Evolutionary conservation across 257 asterid species (phyloP).

Genomic region (Gentiana macrophylla): DNA sequence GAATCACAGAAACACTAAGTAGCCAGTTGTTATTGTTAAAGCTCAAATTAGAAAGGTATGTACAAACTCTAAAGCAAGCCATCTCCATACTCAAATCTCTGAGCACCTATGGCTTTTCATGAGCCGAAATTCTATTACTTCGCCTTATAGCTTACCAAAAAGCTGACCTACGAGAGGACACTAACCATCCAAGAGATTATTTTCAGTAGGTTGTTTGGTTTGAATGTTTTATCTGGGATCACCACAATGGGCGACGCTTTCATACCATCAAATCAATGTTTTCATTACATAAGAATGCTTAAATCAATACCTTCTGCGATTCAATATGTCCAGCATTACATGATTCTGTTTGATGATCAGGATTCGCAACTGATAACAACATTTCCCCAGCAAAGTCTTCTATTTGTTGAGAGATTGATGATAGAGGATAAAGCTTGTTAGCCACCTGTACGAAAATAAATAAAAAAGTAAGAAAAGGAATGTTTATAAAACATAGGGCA

Average conservation of each 20-base stretch:
- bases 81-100: no score
- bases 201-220: not conserved
- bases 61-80: no score
- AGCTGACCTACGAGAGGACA: no score
- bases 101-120: no score
- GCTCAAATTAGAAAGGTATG: no score
- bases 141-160: no score
- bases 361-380: constrained; percentile 57
- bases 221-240: no score
- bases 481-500: not conserved
- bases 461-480: constrained; percentile 1
- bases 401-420: constrained; percentile 65
- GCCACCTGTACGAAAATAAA: constrained; percentile 55
- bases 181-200: no score
- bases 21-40: no score
- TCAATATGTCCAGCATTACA: constrained; percentile 45
- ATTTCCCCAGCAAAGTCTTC: constrained; percentile 77
- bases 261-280: not conserved
- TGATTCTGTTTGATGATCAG: constrained; percentile 22
- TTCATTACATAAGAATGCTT: not conserved
- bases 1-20: no score
- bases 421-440: constrained; percentile 85
- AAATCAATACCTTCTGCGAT: constrained; percentile 37
- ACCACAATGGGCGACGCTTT: not conserved
- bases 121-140: no score